Conservation (phyloP, 805 yeast species). For the Dipodascus albidus region DNA sequence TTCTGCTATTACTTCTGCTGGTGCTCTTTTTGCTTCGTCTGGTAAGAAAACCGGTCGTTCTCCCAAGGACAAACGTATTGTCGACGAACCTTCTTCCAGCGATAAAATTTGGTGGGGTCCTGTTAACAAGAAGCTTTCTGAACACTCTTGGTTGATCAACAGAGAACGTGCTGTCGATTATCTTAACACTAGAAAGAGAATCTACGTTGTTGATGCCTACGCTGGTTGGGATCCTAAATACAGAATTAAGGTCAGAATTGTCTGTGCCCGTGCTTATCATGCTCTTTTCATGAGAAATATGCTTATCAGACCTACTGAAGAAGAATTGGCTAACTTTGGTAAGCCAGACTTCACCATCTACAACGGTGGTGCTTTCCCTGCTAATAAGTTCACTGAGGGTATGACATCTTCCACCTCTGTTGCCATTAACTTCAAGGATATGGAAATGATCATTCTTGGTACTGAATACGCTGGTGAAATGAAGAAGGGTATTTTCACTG, state of each 20-base stretch:
- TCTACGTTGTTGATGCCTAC: conserved; percentile 89
- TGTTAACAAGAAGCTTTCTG: conserved; percentile 88
- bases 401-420: conserved; percentile 95
- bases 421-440: conserved; percentile 89
- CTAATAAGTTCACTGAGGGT: conserved; percentile 89
- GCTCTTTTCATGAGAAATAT: conserved; percentile 96
- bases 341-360: conserved; percentile 97
- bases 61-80: conserved; percentile 96
- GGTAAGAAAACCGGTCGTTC: conserved; percentile 97
- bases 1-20: conserved; percentile 83
- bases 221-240: conserved; percentile 99
- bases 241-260: conserved; percentile 89
- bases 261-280: conserved; percentile 97
- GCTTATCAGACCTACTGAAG: conserved; percentile 89
- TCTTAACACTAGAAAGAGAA: conserved; percentile 87
- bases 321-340: conserved; percentile 81
- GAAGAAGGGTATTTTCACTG: conserved; percentile 99
- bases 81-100: conserved; percentile 79
- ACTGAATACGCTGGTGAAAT: conserved; percentile 99
- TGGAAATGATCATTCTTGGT: conserved; percentile 98
- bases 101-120: conserved; percentile 99
- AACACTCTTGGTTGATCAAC: conserved; percentile 89
- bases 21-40: conserved; percentile 91
- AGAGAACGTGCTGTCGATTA: conserved; percentile 95
- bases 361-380: conserved; percentile 99